Base-by-base conservation (phyloP, 257 asterid species). In the Henckelia pumila region DNA sequence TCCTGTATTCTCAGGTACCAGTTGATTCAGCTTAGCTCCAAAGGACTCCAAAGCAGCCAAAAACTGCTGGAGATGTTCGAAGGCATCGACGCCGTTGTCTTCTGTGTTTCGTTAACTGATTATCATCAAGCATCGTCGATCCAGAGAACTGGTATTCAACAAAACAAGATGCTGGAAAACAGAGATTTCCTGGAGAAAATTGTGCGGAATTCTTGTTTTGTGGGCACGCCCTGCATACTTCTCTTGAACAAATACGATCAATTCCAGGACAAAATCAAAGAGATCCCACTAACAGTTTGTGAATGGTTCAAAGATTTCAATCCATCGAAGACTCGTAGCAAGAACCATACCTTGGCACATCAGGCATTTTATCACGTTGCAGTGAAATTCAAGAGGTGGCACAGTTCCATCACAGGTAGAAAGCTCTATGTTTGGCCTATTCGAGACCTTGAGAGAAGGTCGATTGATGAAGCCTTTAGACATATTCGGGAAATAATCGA, bases 31-130 rank as follows among this genome's bases (percentile, higher is more conserved):
- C 80, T 82, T 63, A 71, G 77, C 59, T 78, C 85, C 13, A 81
- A 76, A 32, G 76, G 87, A 64, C 68, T 59, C 71, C 66, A 64
- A 33, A 61, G 60, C 35, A 71, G 81, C 67, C 75, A 76, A 80
- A 89, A 85, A 79, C 82, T 81, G 85, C 66, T 89, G 29, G 88
- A 89, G 59, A 83, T 83, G 86, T 76, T 89, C 23, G 87, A 89
- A 61, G 85, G 78, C 70, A 74, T 73, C 66, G 72, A 59, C 33
- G 72, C 71, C 10, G 73, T 80, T 16, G 68, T 82, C 78, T 74
- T 85, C 50, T 85, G 88, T 63, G 84, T 82, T 74, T 74, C 95
- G 13, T 75, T 89, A 69, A 68, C 64, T 6, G 89, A 82, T 69
- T 89, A 89, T 66, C 85, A 87, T 73, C 79, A 75, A 68, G 61